Base-by-base conservation (phyloP, 352 stramenopile species). In the Phytopythium cucurbitacearum region DNA sequence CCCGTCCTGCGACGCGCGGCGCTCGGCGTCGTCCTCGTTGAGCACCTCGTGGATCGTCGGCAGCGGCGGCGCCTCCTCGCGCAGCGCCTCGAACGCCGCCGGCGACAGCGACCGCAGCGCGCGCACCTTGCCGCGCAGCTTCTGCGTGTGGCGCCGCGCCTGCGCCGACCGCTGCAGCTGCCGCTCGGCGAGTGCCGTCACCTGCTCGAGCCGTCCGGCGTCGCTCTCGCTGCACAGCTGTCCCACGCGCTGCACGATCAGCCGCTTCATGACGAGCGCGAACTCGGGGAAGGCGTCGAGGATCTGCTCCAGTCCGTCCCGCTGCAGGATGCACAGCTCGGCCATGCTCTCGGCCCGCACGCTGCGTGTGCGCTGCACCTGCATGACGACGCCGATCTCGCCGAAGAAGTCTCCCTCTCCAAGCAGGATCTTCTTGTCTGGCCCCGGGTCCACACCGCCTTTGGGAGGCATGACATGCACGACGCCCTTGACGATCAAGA, bases 401-500 rank as follows among this genome's bases (percentile, higher is more conserved):
- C 74, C 77, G 44, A 88, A 88, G 48, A 88, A 85, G 37, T 88
- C 65, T 4, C 73, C 73, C 42, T 89, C 71, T n/a, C 65, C 65
- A 3, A 89, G 46, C n/a, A 86, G 51, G 9, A 87, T 85, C 21
- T 73, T 67, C 41, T 74, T 71, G 16, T 70, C 53, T 3, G 65
- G 44, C 10, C 65, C 44, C 6, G 52, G 62, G 37, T 64, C 62
- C 13, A 57, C 56, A 15, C 53, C 62, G 4, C 52, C 60, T 7
- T 77, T 67, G 1, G 65, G 70, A n/a, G 75, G 75, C 52, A 86
- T 63, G 28, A 86, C 71, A 0, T 68, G 65, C 7, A 88, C 72
- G 37, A 85, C 81, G 4, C 77, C 77, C 58, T 88, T 88, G 48
- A 85, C 69, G 55, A 88, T 80, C 72, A 86, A 82, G 54, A 86